A percentile compares a stretch with the other conserved stretches of the same genome.
Conservation (phyloP, 495 filamentous ascomycete species). For the Cercophora sp. region DNA sequence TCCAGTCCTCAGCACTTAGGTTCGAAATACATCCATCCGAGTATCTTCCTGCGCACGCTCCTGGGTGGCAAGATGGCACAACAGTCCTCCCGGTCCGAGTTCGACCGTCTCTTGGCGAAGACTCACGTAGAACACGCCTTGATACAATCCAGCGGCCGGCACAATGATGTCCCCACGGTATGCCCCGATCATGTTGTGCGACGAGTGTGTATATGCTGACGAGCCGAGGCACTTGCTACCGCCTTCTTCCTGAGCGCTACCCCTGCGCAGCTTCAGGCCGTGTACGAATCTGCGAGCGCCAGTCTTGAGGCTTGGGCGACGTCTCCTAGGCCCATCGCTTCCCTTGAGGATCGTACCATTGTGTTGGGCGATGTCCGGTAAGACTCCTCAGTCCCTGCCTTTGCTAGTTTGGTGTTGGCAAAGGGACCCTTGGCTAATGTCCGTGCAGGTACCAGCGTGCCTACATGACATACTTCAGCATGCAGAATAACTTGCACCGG, state of each 20-base stretch:
- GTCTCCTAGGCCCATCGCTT: conserved; percentile 22
- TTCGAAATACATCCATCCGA: too few relatives aligned
- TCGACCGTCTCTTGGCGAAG: conserved; percentile 26
- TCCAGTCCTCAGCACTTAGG: too few relatives aligned
- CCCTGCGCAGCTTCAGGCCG: conserved; percentile 15
- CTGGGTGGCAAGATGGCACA: conserved; percentile 16
- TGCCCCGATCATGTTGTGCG: too few relatives aligned
- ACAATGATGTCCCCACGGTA: conserved; percentile 27
- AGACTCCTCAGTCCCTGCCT: neutral
- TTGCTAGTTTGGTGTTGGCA: too few relatives aligned
- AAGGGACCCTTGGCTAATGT: too few relatives aligned
- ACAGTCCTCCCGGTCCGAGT: conserved; percentile 16
- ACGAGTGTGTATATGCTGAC: too few relatives aligned
- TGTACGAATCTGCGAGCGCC: conserved; percentile 18
- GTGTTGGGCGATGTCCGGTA: conserved; percentile 26
- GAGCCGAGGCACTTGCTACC: conserved; percentile 24
- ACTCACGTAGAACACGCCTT: conserved; percentile 30
- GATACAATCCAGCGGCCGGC: conserved; percentile 19
- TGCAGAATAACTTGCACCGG: conserved; percentile 20
- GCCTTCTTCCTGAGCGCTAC: conserved; percentile 18
- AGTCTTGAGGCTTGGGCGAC: conserved; percentile 18
- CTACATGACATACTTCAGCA: conserved; percentile 33
- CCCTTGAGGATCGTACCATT: conserved; percentile 9
- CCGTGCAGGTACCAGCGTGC: conserved; percentile 32
- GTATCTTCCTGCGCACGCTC: neutral